phyloP scores from a whole-genome alignment of 2,329 filamentous ascomycete genomes.

The Lasiodiplodia hormozganensis region DNA sequence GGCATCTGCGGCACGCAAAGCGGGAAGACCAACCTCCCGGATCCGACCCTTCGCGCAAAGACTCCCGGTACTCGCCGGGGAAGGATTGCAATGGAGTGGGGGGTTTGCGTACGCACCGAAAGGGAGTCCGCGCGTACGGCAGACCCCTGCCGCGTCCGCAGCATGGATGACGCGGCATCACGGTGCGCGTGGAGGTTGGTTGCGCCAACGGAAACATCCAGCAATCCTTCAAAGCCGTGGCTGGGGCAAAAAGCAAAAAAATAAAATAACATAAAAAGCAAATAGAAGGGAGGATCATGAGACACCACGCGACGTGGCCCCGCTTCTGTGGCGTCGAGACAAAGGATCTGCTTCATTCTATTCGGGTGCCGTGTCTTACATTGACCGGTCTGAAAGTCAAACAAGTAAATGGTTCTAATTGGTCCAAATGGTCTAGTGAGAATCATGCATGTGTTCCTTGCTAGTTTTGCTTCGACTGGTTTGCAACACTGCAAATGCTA shows the following conservation, averaged over 20 bases:
- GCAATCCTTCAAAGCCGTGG: background rate
- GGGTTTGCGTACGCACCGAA: background rate
- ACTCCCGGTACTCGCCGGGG: too few relatives aligned
- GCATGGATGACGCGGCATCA: background rate
- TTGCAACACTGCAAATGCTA: background rate
- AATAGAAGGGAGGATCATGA: background rate
- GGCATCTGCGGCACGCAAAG: background rate
- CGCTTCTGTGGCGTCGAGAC: background rate
- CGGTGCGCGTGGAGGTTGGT: background rate
- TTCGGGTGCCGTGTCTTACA: background rate
- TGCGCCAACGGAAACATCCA: background rate
- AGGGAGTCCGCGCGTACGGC: background rate
- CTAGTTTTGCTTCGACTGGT: background rate
- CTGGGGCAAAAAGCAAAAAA: background rate
- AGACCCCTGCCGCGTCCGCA: background rate
- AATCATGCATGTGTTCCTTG: background rate
- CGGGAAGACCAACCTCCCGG: background rate
- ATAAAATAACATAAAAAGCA: background rate
- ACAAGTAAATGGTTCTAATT: background rate
- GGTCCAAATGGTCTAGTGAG: background rate
- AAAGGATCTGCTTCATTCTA: background rate
- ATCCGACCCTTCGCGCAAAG: too few relatives aligned
- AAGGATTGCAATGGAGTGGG: too few relatives aligned
- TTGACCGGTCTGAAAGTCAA: background rate
- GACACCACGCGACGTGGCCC: constrained; percentile 1